Conservation (phyloP, 164 flowering plant species). For the Aristolochia contorta region DNA sequence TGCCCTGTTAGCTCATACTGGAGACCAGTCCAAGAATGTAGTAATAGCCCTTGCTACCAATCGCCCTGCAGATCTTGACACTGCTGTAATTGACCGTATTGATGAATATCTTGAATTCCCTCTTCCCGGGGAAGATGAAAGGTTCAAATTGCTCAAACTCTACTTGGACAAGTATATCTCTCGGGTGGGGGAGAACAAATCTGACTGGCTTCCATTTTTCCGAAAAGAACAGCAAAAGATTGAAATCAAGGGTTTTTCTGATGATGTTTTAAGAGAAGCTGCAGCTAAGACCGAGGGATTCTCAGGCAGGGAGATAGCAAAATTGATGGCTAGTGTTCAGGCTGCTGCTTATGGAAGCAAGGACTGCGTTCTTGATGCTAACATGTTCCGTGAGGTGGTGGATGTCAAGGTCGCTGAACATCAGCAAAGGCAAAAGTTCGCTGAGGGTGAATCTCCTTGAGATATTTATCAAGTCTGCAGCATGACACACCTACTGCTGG, state of each 20-base stretch:
- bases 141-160: slow-evolving; percentile 77
- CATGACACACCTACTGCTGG: no score
- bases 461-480: no score
- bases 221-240: slow-evolving; percentile 54
- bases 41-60: slow-evolving; percentile 96
- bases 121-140: slow-evolving; percentile 78
- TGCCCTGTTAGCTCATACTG: slow-evolving; percentile 90
- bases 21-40: slow-evolving; percentile 96
- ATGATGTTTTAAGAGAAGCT: slow-evolving; percentile 70
- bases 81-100: slow-evolving; percentile 88
- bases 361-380: slow-evolving; percentile 64
- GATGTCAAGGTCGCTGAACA: slow-evolving; percentile 97
- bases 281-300: slow-evolving; percentile 85
- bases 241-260: slow-evolving; percentile 68
- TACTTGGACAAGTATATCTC: slow-evolving; percentile 85
- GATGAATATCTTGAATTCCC: slow-evolving; percentile 94
- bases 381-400: slow-evolving; percentile 79
- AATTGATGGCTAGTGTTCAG: slow-evolving; percentile 90
- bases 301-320: slow-evolving; percentile 96
- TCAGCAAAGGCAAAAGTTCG: slow-evolving; percentile 71
- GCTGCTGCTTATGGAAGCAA: slow-evolving; percentile 93
- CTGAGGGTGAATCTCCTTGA: slow-evolving; percentile 22
- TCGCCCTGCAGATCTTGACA: slow-evolving; percentile 95
- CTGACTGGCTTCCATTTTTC: slow-evolving; percentile 46
- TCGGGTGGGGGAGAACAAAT: slow-evolving; percentile 55